These are phyloP conservation scores for Lactuca sativa DNA, from an alignment of 129 eudicot species.

Conservation along the genomic window DNA sequence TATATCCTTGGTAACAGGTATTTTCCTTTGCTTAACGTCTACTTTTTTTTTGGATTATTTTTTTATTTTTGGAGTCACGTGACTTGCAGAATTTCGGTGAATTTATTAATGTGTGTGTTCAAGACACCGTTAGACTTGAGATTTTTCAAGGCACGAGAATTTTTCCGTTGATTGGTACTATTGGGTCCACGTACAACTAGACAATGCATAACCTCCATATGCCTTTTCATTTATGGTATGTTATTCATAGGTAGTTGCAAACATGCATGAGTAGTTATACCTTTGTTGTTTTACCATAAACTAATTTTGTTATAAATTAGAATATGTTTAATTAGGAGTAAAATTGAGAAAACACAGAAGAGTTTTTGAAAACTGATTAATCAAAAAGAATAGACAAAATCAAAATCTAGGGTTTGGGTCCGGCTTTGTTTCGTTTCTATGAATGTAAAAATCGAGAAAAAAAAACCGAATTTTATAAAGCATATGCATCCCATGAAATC, in stretches of 20 bases:
- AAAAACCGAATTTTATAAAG: no score
- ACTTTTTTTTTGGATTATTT: slow-evolving; percentile 22
- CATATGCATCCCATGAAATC: no score
- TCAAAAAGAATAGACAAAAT: no score
- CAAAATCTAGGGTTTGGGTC: no score
- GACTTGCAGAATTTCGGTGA: slow-evolving; percentile 36
- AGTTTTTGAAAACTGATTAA: no score
- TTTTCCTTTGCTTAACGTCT: slow-evolving; percentile 35
- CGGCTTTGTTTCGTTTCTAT: no score
- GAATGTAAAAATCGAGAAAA: no score
- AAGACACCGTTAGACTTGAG: slow-evolving; percentile 35
- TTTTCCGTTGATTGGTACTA: slow-evolving; percentile 9
- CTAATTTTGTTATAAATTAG: no score
- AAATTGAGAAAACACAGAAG: no score
- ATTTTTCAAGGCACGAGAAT: slow-evolving; percentile 36
- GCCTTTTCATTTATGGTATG: slow-evolving; percentile 4
- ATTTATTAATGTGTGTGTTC: slow-evolving; percentile 32
- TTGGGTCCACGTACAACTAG: slow-evolving; percentile 21
- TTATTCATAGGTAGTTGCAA: not conserved
- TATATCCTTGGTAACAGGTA: slow-evolving; percentile 6
- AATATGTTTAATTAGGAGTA: no score
- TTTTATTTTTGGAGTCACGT: slow-evolving; percentile 24
- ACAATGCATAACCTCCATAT: slow-evolving; percentile 3
- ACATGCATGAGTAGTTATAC: not conserved
- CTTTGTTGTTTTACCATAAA: not conserved